phyloP scores from a whole-genome alignment of 2,329 filamentous ascomycete genomes.

The Penicillium griseofulvum region DNA sequence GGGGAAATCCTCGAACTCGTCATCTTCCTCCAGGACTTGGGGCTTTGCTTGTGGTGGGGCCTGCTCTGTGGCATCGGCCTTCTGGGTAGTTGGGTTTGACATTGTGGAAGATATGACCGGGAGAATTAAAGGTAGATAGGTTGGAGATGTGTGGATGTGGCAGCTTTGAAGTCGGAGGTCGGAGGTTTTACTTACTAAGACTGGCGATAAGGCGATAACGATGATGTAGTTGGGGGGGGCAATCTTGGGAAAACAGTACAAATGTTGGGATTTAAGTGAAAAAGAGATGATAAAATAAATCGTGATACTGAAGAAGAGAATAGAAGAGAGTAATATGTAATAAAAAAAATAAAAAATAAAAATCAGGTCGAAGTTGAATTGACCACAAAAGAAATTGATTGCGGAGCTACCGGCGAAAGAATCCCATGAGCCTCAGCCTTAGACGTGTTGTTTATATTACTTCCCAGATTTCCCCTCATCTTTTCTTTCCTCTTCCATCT shows the following conservation, averaged over 20 bases:
- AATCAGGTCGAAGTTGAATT: background rate
- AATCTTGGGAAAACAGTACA: background rate
- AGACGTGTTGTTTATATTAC: background rate
- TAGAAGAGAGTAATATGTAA: background rate
- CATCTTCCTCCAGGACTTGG: conserved; percentile 84
- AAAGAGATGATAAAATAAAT: background rate
- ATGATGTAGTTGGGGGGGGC: conserved; percentile 4
- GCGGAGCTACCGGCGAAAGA: conserved; percentile 13
- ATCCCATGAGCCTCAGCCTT: conserved; percentile 10
- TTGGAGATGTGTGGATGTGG: conserved; percentile 7
- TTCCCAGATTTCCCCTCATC: background rate
- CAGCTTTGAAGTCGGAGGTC: conserved; percentile 11
- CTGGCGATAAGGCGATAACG: conserved; percentile 9
- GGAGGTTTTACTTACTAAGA: conserved; percentile 15
- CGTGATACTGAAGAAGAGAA: background rate
- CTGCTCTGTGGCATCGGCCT: conserved; percentile 43
- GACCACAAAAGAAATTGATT: background rate
- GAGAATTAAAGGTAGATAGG: conserved; percentile 2
- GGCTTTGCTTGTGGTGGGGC: conserved; percentile 59
- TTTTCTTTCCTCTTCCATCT: background rate
- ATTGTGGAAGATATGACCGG: conserved; percentile 35
- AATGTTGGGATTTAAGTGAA: background rate
- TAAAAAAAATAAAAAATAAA: too few species aligned
- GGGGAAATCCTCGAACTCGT: conserved; percentile 98
- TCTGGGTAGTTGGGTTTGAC: conserved; percentile 44